Evolutionary conservation across 305 asterid genomes (phyloP).

Genomic region (Withania somnifera): DNA sequence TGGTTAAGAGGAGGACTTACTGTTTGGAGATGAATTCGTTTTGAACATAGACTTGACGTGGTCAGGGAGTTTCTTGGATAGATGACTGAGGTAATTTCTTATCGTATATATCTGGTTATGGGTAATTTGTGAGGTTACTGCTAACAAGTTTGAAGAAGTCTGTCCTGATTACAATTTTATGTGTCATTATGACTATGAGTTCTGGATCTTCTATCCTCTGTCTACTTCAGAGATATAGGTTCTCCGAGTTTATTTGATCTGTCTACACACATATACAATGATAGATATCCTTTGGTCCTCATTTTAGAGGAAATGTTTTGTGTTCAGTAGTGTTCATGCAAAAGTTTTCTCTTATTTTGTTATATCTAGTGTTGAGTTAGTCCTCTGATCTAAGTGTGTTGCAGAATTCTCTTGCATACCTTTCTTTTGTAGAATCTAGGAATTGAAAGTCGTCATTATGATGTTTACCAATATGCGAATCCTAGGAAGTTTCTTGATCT

Average conservation of each 20-base stretch:
- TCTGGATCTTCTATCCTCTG: background rate
- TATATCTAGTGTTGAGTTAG: background rate
- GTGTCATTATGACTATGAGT: background rate
- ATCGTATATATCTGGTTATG: background rate
- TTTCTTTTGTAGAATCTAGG: background rate
- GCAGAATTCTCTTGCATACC: background rate
- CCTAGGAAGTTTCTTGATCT: background rate
- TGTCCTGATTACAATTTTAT: background rate
- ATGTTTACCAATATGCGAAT: background rate
- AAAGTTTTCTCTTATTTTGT: background rate
- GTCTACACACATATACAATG: background rate
- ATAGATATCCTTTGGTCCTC: background rate
- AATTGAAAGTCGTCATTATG: background rate
- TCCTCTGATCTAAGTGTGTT: background rate
- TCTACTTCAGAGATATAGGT: background rate
- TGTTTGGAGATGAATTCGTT: conserved; percentile 96
- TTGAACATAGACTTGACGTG: conserved; percentile 14
- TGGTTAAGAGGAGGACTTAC: conserved; percentile 88
- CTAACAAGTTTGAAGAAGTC: background rate
- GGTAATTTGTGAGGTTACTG: no score
- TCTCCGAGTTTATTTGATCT: background rate
- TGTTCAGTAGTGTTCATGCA: background rate
- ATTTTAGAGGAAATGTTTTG: background rate
- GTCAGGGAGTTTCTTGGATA: background rate
- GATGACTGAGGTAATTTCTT: conserved; percentile 27